Conservation (phyloP, 441 rosid genomes). For the Bruguiera hainesii region DNA sequence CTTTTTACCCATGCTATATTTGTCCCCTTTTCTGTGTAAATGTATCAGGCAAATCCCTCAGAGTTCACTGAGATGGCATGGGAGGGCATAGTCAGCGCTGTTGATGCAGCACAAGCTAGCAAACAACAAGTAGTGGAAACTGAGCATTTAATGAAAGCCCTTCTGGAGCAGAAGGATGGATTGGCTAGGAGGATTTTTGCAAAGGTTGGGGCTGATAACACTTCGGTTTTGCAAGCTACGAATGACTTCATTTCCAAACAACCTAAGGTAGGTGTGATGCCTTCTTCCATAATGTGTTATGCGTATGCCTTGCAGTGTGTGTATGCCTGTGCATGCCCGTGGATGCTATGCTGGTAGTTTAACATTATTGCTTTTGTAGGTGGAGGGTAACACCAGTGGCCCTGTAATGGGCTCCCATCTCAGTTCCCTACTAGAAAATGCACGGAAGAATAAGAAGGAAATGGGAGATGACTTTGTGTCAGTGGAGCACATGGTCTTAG, state of each 20-base stretch:
- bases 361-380: slow-evolving; percentile 32
- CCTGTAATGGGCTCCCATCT: slow-evolving; percentile 60
- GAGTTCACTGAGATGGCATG: slow-evolving; percentile 91
- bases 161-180: slow-evolving; percentile 91
- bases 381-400: slow-evolving; percentile 62
- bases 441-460: slow-evolving; percentile 62
- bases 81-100: slow-evolving; percentile 73
- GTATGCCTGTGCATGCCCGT: neutral
- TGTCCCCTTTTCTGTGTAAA: too few relatives aligned
- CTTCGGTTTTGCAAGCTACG: slow-evolving; percentile 62
- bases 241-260: slow-evolving; percentile 62
- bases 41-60: slow-evolving; percentile 49
- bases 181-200: slow-evolving; percentile 76
- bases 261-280: slow-evolving; percentile 67
- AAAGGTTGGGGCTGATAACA: slow-evolving; percentile 67
- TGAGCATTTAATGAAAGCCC: slow-evolving; percentile 91
- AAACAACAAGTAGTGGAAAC: slow-evolving; percentile 77
- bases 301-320: neutral
- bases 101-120: slow-evolving; percentile 62
- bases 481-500: slow-evolving; percentile 64
- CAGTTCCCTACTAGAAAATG: slow-evolving; percentile 48
- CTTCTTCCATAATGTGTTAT: neutral
- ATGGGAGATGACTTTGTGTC: slow-evolving; percentile 81
- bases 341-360: neutral
- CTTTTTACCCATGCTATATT: neutral